Percentiles rank a stretch among this genome's conserved stretches.
Conservation (phyloP, 495 filamentous ascomycete genomes). For the Aspergillus ostianus region DNA sequence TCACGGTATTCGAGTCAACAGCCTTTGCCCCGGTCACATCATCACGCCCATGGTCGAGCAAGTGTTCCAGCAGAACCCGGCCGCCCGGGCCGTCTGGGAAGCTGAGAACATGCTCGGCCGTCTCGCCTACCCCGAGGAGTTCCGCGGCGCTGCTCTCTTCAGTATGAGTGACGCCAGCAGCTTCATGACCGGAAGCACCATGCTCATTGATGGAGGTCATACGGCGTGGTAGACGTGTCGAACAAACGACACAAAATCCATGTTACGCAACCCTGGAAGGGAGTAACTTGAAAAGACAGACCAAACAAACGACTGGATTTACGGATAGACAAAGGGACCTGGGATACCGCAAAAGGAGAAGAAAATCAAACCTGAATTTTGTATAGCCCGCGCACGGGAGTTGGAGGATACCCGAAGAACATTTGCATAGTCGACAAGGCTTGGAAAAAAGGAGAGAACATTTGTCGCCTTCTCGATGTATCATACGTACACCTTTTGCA, state of each 20-base stretch:
- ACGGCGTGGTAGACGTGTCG: slow-evolving; percentile 47
- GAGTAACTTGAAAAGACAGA: background rate
- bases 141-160: slow-evolving; percentile 60
- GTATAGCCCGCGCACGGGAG: no score
- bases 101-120: slow-evolving; percentile 69
- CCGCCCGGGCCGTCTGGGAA: slow-evolving; percentile 58
- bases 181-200: slow-evolving; percentile 67
- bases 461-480: no score
- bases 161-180: slow-evolving; percentile 63
- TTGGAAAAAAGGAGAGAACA: no score
- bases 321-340: background rate
- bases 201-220: slow-evolving; percentile 64
- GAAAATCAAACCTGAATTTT: no score
- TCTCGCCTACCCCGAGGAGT: slow-evolving; percentile 62
- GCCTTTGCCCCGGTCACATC: slow-evolving; percentile 67
- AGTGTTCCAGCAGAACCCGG: slow-evolving; percentile 65
- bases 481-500: no score
- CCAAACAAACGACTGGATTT: background rate
- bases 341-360: background rate
- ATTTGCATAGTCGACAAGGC: no score
- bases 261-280: background rate
- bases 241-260: background rate
- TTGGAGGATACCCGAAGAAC: no score
- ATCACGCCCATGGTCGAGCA: slow-evolving; percentile 68
- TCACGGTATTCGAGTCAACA: slow-evolving; percentile 67